Conservation (phyloP, 2,329 filamentous ascomycete species). For the Microsporum canis region DNA sequence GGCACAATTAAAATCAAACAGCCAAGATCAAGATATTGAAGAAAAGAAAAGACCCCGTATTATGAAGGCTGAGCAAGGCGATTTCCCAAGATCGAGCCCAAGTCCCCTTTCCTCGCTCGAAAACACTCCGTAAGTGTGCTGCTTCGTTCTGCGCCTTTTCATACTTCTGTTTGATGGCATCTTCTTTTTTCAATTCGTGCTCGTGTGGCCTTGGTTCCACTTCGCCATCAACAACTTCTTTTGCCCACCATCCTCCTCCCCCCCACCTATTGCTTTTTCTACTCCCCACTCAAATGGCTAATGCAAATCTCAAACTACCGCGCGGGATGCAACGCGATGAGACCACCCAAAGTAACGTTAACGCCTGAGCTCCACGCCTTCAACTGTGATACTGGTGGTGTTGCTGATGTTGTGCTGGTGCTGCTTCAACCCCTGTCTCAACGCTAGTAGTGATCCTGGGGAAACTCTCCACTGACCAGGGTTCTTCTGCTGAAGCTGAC, state of each 20-base stretch:
- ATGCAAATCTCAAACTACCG: conserved; percentile 2
- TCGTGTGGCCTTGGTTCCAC: conserved; percentile 3
- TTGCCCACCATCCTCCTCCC: not conserved
- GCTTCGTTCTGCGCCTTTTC: not conserved
- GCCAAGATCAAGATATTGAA: not conserved
- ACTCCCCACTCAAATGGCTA: not conserved
- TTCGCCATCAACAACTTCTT: not conserved
- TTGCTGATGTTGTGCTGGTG: not conserved
- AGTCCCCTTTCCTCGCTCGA: not conserved
- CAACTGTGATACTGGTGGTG: not conserved
- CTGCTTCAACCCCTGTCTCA: not conserved
- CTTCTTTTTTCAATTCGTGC: not conserved
- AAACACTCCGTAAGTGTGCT: not conserved
- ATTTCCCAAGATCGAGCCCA: not conserved
- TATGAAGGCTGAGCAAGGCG: not conserved
- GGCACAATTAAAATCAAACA: not conserved
- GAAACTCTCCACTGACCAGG: not conserved
- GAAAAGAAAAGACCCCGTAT: not conserved
- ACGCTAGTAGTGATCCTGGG: not conserved
- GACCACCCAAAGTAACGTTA: not conserved
- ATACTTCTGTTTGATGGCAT: not conserved
- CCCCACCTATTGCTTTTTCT: conserved; percentile 1
- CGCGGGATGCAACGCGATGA: conserved; percentile 1
- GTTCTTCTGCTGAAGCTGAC: conserved; percentile 10
- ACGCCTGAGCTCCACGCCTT: conserved; percentile 1